Conservation (phyloP, 1,284 basidiomycete species). For the Sporisorium scitamineum region DNA sequence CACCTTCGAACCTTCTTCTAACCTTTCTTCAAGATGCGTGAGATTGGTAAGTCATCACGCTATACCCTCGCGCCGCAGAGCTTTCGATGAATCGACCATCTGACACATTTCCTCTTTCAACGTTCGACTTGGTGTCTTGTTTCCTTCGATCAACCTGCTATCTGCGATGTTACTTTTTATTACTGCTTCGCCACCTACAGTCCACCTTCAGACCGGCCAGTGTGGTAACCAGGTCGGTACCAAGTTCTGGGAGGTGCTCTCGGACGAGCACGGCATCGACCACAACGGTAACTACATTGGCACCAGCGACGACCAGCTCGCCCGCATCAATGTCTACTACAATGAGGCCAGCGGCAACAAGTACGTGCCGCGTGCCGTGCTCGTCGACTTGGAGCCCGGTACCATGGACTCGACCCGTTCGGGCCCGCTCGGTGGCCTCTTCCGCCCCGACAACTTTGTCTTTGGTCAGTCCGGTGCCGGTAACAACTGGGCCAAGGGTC, state of each 20-base stretch:
- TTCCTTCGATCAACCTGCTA: neutral
- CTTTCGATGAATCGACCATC: neutral
- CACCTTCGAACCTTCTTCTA: slow-evolving; percentile 25
- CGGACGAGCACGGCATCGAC: slow-evolving; percentile 96
- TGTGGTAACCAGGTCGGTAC: slow-evolving; percentile 74
- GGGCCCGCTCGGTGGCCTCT: slow-evolving; percentile 79
- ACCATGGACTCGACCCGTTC: slow-evolving; percentile 80
- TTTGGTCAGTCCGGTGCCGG: slow-evolving; percentile 78
- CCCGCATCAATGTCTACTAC: slow-evolving; percentile 79
- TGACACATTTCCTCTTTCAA: slow-evolving; percentile 3
- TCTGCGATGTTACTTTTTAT: neutral
- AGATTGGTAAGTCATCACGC: slow-evolving; percentile 46
- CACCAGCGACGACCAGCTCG: slow-evolving; percentile 92
- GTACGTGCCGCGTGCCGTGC: slow-evolving; percentile 94
- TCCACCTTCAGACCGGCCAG: slow-evolving; percentile 69
- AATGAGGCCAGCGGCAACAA: slow-evolving; percentile 72
- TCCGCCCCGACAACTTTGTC: slow-evolving; percentile 84
- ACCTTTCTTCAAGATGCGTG: slow-evolving; percentile 52
- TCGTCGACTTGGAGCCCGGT: slow-evolving; percentile 89
- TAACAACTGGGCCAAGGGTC: slow-evolving; percentile 88
- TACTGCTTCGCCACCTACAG: slow-evolving; percentile 22
- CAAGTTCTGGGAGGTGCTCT: slow-evolving; percentile 98
- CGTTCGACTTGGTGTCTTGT: neutral
- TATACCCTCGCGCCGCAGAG: neutral
- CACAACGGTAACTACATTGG: slow-evolving; percentile 90